Conservation (phyloP, 352 stramenopile species). For the Pythium insidiosum region DNA sequence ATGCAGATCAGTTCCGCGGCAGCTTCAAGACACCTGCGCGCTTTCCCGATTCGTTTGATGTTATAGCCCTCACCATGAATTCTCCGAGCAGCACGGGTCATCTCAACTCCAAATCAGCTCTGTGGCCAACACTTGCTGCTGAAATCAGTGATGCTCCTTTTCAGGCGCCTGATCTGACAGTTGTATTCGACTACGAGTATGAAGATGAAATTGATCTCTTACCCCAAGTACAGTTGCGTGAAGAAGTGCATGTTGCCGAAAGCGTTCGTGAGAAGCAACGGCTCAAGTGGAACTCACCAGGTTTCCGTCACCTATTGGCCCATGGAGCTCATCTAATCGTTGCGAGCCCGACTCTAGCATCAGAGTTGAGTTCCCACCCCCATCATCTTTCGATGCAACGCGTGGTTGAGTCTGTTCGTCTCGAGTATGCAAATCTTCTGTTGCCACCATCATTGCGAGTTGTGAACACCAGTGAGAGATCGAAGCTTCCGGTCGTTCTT, state of each 20-base stretch:
- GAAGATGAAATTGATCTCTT: no score
- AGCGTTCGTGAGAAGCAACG: slow-evolving; percentile 45
- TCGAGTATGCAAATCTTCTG: slow-evolving; percentile 40
- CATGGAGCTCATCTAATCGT: slow-evolving; percentile 42
- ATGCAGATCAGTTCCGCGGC: slow-evolving; percentile 19
- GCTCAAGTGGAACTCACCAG: slow-evolving; percentile 46
- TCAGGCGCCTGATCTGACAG: slow-evolving; percentile 10
- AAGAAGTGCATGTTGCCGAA: slow-evolving; percentile 2
- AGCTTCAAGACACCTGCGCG: slow-evolving; percentile 40
- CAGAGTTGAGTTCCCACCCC: no score
- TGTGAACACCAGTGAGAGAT: background rate
- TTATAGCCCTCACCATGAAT: slow-evolving; percentile 29
- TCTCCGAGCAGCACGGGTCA: background rate
- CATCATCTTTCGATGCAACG: no score
- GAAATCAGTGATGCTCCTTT: slow-evolving; percentile 10
- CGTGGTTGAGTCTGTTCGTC: slow-evolving; percentile 15
- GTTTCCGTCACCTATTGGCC: slow-evolving; percentile 30
- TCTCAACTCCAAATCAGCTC: background rate
- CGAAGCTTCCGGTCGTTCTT: slow-evolving; percentile 21
- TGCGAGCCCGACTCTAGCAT: no score
- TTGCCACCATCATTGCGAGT: slow-evolving; percentile 39
- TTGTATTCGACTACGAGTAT: slow-evolving; percentile 25
- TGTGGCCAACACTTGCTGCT: background rate
- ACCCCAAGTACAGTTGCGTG: slow-evolving; percentile 14
- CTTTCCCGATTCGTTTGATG: slow-evolving; percentile 21